phyloP scores from a whole-genome alignment of 1,284 basidiomycete species.

The Ustilago curta region DNA sequence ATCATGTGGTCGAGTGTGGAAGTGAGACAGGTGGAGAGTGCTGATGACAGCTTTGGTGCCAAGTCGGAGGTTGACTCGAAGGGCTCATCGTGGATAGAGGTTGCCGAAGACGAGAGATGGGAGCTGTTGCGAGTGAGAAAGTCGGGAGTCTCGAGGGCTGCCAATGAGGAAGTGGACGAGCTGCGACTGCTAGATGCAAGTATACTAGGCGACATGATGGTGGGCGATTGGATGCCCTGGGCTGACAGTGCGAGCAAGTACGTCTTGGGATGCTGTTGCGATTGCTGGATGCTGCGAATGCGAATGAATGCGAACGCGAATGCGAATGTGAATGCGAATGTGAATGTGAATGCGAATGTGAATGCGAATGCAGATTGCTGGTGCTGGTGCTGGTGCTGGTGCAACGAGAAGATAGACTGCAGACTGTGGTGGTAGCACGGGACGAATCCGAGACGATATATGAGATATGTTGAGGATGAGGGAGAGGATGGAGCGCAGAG shows the following conservation, averaged over 20 bases:
- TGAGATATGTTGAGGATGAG: background rate
- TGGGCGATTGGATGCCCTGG: background rate
- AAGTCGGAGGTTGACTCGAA: slow-evolving; percentile 22
- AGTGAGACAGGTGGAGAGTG: slow-evolving; percentile 26
- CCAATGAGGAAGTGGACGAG: slow-evolving; percentile 43
- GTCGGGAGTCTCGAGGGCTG: slow-evolving; percentile 34
- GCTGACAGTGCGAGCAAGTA: background rate
- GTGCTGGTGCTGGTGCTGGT: background rate
- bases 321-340: no score
- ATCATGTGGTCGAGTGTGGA: slow-evolving; percentile 42
- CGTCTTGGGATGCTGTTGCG: slow-evolving; percentile 3
- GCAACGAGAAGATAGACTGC: background rate
- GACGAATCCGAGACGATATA: background rate
- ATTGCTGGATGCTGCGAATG: no score
- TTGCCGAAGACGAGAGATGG: slow-evolving; percentile 43
- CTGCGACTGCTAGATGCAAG: slow-evolving; percentile 36
- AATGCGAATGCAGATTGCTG: background rate
- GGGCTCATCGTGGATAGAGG: slow-evolving; percentile 39
- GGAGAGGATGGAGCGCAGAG: background rate
- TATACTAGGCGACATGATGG: slow-evolving; percentile 19
- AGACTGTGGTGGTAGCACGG: background rate
- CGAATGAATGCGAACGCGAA: background rate
- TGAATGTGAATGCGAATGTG: no score
- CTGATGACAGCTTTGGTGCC: slow-evolving; percentile 33
- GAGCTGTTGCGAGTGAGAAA: slow-evolving; percentile 29